A percentile compares a stretch with the other conserved stretches of the same genome.
These are phyloP conservation scores for Acer saccharum DNA, from an alignment of 345 rosid species.

Conservation along the genomic window DNA sequence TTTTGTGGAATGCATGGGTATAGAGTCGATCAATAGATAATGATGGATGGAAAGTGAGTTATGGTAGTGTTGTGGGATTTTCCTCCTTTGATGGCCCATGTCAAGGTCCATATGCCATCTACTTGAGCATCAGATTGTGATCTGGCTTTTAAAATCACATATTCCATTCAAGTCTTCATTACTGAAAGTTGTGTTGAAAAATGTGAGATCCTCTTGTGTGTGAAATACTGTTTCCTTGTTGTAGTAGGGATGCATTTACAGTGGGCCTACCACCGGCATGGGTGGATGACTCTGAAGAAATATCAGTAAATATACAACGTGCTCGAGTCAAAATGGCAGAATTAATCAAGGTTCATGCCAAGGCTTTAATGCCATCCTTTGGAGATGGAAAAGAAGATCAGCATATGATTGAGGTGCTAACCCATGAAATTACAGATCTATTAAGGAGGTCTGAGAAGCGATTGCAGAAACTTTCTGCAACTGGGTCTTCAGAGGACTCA, in stretches of 20 bases:
- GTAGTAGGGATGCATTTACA: slow-evolving; percentile 68
- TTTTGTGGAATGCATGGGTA: neutral
- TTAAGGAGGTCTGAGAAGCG: slow-evolving; percentile 81
- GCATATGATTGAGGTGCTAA: slow-evolving; percentile 67
- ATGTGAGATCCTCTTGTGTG: neutral
- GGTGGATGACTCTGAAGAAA: slow-evolving; percentile 95
- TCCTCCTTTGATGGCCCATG: neutral
- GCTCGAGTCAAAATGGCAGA: slow-evolving; percentile 74
- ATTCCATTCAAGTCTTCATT: neutral
- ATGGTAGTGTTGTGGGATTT: neutral
- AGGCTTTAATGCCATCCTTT: slow-evolving; percentile 97
- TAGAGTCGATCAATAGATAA: neutral
- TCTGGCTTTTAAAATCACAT: neutral
- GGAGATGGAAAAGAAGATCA: slow-evolving; percentile 97
- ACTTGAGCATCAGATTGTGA: neutral
- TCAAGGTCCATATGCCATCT: neutral
- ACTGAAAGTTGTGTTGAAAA: neutral
- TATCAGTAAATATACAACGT: slow-evolving; percentile 69
- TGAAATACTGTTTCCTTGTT: slow-evolving; percentile 25
- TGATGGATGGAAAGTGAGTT: slow-evolving; percentile 7
- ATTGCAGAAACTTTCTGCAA: slow-evolving; percentile 66
- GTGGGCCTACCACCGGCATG: slow-evolving; percentile 89
- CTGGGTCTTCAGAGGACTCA: slow-evolving; percentile 84
- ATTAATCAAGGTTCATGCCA: slow-evolving; percentile 80
- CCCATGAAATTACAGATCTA: slow-evolving; percentile 76